Conservation (phyloP, 140 eudicot genomes). For the Bidens hawaiensis region DNA sequence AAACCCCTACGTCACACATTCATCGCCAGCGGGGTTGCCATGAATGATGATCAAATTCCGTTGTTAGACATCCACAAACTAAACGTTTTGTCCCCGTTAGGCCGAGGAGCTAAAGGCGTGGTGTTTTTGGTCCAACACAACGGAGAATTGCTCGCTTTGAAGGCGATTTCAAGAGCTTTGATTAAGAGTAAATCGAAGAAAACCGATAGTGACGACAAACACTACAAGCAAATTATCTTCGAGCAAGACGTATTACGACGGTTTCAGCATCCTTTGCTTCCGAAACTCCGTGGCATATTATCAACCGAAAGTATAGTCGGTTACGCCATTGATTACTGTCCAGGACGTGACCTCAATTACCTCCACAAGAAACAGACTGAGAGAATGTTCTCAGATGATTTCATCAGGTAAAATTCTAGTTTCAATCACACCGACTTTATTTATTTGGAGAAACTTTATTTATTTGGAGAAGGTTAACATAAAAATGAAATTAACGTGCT, state of each 20-base stretch:
- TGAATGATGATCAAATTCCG: conserved; percentile 34
- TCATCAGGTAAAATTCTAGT: conserved; percentile 1
- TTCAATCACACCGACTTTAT: too few species aligned
- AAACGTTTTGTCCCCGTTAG: conserved; percentile 44
- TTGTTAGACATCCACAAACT: conserved; percentile 30
- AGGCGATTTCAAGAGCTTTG: conserved; percentile 7
- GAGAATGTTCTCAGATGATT: background rate
- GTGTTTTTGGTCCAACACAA: conserved; percentile 46
- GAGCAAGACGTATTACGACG: conserved; percentile 8
- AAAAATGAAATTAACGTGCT: too few species aligned
- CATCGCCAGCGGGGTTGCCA: conserved; percentile 25
- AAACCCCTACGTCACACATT: background rate
- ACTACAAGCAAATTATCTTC: background rate
- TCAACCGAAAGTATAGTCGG: background rate
- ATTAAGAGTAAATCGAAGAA: background rate
- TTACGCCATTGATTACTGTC: conserved; percentile 9
- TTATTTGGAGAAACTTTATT: too few species aligned
- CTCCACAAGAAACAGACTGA: conserved; percentile 5
- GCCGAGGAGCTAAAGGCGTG: conserved; percentile 80
- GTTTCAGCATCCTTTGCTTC: conserved; percentile 10
- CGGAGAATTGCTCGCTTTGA: conserved; percentile 13
- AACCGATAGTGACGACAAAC: background rate
- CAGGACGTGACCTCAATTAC: conserved; percentile 4
- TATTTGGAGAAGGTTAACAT: too few species aligned
- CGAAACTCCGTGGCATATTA: conserved; percentile 8